A percentile compares a stretch with the other conserved stretches of the same genome.
These are phyloP conservation scores for Fusarium verticillioides DNA, from an alignment of 2,329 filamentous ascomycete species.

Conservation along the genomic window DNA sequence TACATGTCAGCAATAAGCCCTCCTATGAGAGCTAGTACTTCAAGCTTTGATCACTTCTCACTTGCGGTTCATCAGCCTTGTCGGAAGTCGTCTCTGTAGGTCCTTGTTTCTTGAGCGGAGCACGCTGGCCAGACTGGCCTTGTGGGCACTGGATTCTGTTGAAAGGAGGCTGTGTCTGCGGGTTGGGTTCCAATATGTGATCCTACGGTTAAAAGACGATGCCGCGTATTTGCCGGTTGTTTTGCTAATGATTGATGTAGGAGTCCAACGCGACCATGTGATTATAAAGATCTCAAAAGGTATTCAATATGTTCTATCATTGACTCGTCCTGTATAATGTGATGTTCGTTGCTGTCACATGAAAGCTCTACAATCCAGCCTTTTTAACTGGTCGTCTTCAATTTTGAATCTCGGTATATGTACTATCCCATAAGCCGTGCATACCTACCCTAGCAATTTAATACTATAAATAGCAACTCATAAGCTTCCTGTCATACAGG, in stretches of 20 bases:
- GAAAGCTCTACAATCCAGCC: background rate
- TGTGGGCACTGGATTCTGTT: background rate
- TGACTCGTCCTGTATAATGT: background rate
- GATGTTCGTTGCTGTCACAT: background rate
- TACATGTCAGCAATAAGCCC: conserved; percentile 11
- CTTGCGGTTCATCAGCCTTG: conserved; percentile 21
- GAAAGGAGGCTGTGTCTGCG: conserved; percentile 25
- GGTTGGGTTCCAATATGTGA: conserved; percentile 6
- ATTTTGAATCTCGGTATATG: background rate
- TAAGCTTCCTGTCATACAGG: conserved; percentile 32
- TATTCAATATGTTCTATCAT: background rate
- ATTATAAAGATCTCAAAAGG: background rate
- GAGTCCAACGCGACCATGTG: background rate
- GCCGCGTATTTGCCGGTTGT: background rate
- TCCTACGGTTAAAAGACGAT: conserved; percentile 2
- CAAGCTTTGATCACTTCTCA: conserved; percentile 11
- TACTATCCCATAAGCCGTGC: conserved; percentile 1
- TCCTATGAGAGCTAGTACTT: background rate
- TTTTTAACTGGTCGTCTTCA: background rate
- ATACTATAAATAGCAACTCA: conserved; percentile 32
- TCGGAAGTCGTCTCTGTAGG: background rate
- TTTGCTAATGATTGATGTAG: background rate
- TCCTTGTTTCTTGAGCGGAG: conserved; percentile 4
- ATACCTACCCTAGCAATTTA: conserved; percentile 14
- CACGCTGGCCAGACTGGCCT: background rate